Percentiles rank a stretch among this genome's conserved stretches.
These are phyloP conservation scores for Aspergillus neotritici DNA, from an alignment of 2,329 filamentous ascomycete species.

Conservation along the genomic window DNA sequence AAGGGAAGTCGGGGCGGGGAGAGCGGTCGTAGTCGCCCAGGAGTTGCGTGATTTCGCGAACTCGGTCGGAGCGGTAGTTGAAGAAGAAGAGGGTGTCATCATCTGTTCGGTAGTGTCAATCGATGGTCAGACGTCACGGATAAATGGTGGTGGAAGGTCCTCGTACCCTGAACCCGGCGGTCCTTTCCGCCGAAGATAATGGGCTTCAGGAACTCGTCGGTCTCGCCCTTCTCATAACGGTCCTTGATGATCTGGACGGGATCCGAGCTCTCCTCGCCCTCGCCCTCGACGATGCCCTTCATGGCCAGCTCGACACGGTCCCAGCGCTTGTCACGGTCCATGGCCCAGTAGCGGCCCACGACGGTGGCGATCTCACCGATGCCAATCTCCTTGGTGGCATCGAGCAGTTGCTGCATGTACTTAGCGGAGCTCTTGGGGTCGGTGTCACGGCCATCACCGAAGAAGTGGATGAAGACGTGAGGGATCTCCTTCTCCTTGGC, in stretches of 20 bases:
- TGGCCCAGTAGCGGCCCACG: conserved; percentile 94
- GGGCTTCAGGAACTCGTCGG: conserved; percentile 95
- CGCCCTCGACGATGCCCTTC: conserved; percentile 77
- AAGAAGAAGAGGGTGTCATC: conserved; percentile 97
- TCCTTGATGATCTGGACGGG: conserved; percentile 81
- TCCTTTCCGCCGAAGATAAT: conserved; percentile 90
- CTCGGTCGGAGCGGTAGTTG: conserved; percentile 99
- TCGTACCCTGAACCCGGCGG: conserved; percentile 71
- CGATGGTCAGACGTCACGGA: not conserved
- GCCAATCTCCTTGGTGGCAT: conserved; percentile 75
- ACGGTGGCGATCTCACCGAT: conserved; percentile 84
- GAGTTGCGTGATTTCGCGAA: conserved; percentile 91
- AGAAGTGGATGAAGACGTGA: conserved; percentile 97
- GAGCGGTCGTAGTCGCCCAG: conserved; percentile 89
- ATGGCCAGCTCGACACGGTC: conserved; percentile 86
- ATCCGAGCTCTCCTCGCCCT: conserved; percentile 80
- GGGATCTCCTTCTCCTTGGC: conserved; percentile 84
- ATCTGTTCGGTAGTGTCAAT: conserved; percentile 49
- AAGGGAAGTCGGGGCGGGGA: conserved; percentile 82
- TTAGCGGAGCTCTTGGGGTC: conserved; percentile 88
- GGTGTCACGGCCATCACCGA: conserved; percentile 94
- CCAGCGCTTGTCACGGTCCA: conserved; percentile 99
- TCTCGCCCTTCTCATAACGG: conserved; percentile 81
- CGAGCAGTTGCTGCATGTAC: conserved; percentile 82
- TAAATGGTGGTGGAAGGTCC: conserved; percentile 1